phyloP scores from a whole-genome alignment of 768 basidiomycete genomes.

The Mycena leptocephala region DNA sequence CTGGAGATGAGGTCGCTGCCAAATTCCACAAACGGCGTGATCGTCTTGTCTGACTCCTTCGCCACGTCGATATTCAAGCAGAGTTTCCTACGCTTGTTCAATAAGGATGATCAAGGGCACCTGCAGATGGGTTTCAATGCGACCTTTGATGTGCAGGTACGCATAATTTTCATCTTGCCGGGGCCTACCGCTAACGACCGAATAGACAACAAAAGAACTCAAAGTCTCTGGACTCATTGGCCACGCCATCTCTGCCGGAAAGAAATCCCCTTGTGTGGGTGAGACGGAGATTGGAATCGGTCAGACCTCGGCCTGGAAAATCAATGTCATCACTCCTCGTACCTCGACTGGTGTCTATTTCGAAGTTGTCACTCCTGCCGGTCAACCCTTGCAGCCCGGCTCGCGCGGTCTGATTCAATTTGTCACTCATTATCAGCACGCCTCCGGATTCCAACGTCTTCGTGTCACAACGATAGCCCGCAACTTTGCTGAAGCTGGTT shows the following conservation, averaged over 20 bases:
- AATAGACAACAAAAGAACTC: constrained; percentile 96
- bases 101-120: constrained; percentile 93
- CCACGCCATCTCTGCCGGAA: constrained; percentile 96
- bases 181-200: constrained; percentile 10
- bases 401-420: constrained; percentile 97
- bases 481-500: constrained; percentile 98
- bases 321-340: constrained; percentile 90
- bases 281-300: constrained; percentile 99
- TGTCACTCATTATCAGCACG: constrained; percentile 98
- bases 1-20: constrained; percentile 97
- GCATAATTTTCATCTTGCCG: constrained; percentile 17
- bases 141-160: constrained; percentile 96
- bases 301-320: constrained; percentile 98
- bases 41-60: constrained; percentile 97
- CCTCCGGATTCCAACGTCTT: constrained; percentile 94
- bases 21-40: constrained; percentile 97
- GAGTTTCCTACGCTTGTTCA: constrained; percentile 93
- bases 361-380: constrained; percentile 98
- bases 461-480: constrained; percentile 99
- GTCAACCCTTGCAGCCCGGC: constrained; percentile 91
- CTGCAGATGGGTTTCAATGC: constrained; percentile 99
- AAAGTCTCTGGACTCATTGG: constrained; percentile 99
- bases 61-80: constrained; percentile 99
- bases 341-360: constrained; percentile 96
- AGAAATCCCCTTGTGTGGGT: constrained; percentile 96